Evolutionary conservation across 768 basidiomycete species (phyloP), one percentile per base, ranked within the genome.

Genomic region (Hirschioporus abietinus): DNA sequence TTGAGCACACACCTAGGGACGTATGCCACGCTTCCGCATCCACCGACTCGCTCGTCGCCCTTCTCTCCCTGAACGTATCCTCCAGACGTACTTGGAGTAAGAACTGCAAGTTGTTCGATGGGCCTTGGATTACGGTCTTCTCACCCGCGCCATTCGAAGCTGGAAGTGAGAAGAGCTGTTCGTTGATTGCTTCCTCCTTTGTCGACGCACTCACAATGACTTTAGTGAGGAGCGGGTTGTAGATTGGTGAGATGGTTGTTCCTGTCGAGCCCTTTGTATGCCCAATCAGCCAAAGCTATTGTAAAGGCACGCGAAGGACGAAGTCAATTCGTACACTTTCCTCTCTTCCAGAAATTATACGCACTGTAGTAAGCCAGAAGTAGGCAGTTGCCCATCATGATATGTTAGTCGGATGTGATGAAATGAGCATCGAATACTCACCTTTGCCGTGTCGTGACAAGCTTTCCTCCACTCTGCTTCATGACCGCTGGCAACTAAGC

Each of bases 221-320:
- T 74, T 91, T 91, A 71, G 80, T 82, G 4, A 88, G 76, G 0
- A 88, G 77, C 0, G 86, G 84, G 66, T 88, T 87, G 69, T 84
- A 88, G 67, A 80, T 81, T 0, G 83, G 80, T 3, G 84, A 86
- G 10, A 88, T 70, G 4, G 73, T 74, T 5, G 82, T 83, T 24
- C 86, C 85, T 0, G 81, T 84, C 5, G 82, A 80, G 30, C 84
- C 74, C 83, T 83, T 30, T 8, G 8, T 30, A 3, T 8, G 8
- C 8, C 8, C n/a, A 8, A 30, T 30, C 30, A 30, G 30, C 8
- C 4, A 30, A 30, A 3, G 63, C 58, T 58, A 62, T 12, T 6
- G n/a, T 2, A 63, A 10, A 10, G 61, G n/a, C n/a, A n/a, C n/a
- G n/a, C n/a, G n/a, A n/a, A n/a, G n/a, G 57, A 70, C 68, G 65